Evolutionary conservation across 768 basidiomycete genomes (phyloP), one percentile per base, ranked within the genome.

Genomic region (Stropharia rugosoannulata): DNA sequence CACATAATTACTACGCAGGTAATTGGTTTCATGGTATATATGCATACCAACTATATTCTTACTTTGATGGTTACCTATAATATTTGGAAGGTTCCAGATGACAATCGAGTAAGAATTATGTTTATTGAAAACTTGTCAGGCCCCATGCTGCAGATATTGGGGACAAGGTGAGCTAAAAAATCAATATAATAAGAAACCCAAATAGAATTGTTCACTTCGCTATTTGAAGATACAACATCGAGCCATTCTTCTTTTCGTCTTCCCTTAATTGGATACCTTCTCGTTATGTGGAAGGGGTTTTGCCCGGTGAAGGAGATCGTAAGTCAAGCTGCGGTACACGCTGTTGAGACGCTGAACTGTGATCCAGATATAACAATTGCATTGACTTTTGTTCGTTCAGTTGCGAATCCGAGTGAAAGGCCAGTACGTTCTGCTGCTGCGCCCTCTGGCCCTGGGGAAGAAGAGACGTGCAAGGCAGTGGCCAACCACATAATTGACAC

Each of bases 191-290:
- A 22, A 19, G 5, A 15, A 13, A 22, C 13, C 13, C 16, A 29
- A 16, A 42, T 16, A 18, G 5, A 42, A 41, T 11, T 19, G 10
- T 37, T 37, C 4, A 36, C 32, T 29, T n/a, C 36, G 10, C 43
- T 80, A 2, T 40, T 1, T 35, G 32, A 27, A 80, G 84, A 63
- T 83, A 79, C 61, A 73, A 77, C 38, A 78, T 86, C 44, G 85
- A 87, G 59, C 85, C 85, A 0, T 87, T 86, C 65, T 87, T 84
- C 68, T 87, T 81, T 60, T 84, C 84, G 0, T 85, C 85, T 0
- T 82, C 83, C 12, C 59, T 84, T 2, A 85, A 82, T 56, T 85
- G 84, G 84, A 88, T 86, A 58, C 86, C 86, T 2, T 82, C 83
- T 1, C 78, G 84, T 51, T 88, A 80, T 49, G 80, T 84, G 58